These are phyloP conservation scores for Penicillium sp. DNA, from an alignment of 2,329 filamentous ascomycete genomes.

Conservation along the genomic window DNA sequence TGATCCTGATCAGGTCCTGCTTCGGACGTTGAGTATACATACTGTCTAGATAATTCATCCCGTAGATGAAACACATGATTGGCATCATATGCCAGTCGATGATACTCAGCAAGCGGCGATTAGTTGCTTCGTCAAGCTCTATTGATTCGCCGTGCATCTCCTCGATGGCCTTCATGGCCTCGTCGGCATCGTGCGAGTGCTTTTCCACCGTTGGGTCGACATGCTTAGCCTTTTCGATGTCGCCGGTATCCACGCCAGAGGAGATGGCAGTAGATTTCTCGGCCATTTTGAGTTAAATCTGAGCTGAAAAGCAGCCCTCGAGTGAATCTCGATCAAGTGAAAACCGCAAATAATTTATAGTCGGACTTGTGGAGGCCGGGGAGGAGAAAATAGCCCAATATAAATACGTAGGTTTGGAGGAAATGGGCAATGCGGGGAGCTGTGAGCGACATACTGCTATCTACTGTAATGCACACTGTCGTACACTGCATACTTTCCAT, in stretches of 20 bases:
- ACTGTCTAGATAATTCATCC: constrained; percentile 60
- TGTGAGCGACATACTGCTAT: no score
- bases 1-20: background rate
- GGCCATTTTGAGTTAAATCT: constrained; percentile 13
- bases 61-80: constrained; percentile 60
- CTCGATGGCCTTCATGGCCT: constrained; percentile 61
- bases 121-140: constrained; percentile 58
- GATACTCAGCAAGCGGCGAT: constrained; percentile 59
- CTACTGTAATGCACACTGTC: no score
- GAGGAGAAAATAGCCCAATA: no score
- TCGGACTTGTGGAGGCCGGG: no score
- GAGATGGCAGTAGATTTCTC: constrained; percentile 44
- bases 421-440: no score
- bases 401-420: no score
- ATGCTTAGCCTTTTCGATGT: constrained; percentile 24
- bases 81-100: constrained; percentile 67
- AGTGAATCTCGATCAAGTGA: background rate
- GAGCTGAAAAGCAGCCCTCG: no score
- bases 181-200: constrained; percentile 61
- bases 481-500: no score
- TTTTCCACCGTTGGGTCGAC: constrained; percentile 46
- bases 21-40: constrained; percentile 13
- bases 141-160: constrained; percentile 52
- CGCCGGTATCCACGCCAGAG: constrained; percentile 23
- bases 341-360: background rate